phyloP scores from a whole-genome alignment of 352 stramenopile genomes.

The Globisporangium spiculum region DNA sequence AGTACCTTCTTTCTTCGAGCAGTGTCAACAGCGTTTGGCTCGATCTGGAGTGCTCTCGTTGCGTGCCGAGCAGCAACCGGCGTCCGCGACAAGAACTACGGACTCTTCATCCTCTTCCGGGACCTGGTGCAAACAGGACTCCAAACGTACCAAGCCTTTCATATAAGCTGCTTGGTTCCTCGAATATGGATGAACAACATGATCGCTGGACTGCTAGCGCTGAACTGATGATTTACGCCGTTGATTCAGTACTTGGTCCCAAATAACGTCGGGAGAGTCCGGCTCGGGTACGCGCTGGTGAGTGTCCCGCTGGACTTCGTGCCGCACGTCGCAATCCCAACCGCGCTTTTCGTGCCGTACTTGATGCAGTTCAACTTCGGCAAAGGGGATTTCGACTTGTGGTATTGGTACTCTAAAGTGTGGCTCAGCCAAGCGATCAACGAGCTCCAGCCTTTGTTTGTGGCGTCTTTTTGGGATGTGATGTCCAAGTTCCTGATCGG shows the following conservation, averaged over 20 bases:
- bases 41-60: background rate
- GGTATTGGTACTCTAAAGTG: background rate
- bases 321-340: background rate
- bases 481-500: background rate
- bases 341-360: background rate
- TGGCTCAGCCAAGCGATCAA: background rate
- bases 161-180: constrained; percentile 28
- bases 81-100: constrained; percentile 23
- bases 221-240: constrained; percentile 30
- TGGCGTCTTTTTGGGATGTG: background rate
- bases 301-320: background rate
- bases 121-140: constrained; percentile 26
- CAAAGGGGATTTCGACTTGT: background rate
- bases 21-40: background rate
- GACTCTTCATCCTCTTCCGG: constrained; percentile 23
- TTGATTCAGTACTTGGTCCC: background rate
- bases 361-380: background rate
- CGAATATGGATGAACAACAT: constrained; percentile 31
- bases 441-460: background rate
- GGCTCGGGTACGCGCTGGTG: background rate
- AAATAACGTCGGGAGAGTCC: background rate
- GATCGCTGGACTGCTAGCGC: constrained; percentile 27
- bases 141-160: constrained; percentile 28
- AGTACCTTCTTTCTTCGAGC: background rate
- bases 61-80: constrained; percentile 7